These are phyloP conservation scores for Rhamnella rubrinervis DNA, from an alignment of 331 rosid genomes.

Conservation along the genomic window DNA sequence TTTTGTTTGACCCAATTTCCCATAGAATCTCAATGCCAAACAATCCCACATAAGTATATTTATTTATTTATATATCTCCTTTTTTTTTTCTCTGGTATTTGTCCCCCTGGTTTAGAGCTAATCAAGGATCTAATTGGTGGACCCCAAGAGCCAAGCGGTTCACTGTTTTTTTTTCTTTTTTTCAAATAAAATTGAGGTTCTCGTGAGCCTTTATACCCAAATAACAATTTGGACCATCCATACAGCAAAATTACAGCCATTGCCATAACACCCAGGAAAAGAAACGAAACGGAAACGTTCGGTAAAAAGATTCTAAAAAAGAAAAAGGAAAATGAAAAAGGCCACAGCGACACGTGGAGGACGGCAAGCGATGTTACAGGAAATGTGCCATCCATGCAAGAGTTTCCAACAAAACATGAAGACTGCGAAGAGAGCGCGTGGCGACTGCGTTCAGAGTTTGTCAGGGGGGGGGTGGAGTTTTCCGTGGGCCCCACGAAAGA, in stretches of 20 bases:
- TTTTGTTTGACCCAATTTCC: not conserved
- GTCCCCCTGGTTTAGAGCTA: not conserved
- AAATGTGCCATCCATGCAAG: conserved; percentile 18
- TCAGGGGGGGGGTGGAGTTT: conserved; percentile 4
- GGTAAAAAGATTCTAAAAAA: not conserved
- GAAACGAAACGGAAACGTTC: not conserved
- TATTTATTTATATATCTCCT: not conserved
- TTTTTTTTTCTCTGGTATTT: not conserved
- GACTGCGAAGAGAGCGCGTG: conserved; percentile 5
- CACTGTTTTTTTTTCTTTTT: too few relatives aligned
- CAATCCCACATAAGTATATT: too few relatives aligned
- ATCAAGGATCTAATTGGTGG: too few relatives aligned
- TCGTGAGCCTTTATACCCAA: too few relatives aligned
- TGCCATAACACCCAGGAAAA: too few relatives aligned
- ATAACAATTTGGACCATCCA: too few relatives aligned
- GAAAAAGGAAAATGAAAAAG: not conserved
- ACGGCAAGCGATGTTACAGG: not conserved
- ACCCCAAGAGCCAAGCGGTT: too few relatives aligned
- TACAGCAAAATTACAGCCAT: not conserved
- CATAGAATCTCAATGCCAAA: not conserved
- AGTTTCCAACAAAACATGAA: conserved; percentile 2
- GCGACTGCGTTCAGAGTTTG: not conserved
- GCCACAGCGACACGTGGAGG: not conserved
- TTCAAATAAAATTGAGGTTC: too few relatives aligned
- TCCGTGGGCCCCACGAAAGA: not conserved